Evolutionary conservation across 2,329 filamentous ascomycete species (phyloP).

Genomic region (Arthroderma sp.): DNA sequence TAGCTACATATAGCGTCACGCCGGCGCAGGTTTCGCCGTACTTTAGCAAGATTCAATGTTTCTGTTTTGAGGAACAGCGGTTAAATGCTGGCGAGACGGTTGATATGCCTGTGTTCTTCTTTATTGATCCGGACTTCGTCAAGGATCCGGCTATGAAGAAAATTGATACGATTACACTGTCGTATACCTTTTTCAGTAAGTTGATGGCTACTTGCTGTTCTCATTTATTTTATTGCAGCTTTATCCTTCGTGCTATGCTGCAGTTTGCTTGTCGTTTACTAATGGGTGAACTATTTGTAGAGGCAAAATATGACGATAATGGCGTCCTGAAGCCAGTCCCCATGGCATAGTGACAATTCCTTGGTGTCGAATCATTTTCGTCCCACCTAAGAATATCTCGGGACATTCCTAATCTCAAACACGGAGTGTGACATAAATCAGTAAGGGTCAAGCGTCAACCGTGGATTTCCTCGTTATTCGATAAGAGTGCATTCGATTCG

Average conservation of each 20-base stretch:
- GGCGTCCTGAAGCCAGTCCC: constrained; percentile 52
- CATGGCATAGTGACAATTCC: constrained; percentile 1
- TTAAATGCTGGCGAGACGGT: constrained; percentile 91
- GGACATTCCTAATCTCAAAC: no score
- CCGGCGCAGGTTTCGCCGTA: constrained; percentile 92
- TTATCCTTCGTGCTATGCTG: neutral
- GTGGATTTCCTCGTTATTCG: no score
- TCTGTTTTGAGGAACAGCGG: constrained; percentile 95
- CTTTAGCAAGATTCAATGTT: constrained; percentile 99
- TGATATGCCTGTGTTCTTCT: constrained; percentile 99
- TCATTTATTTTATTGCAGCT: neutral
- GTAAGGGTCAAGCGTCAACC: no score
- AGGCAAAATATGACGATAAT: constrained; percentile 74
- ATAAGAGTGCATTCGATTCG: no score
- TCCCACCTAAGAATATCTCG: no score
- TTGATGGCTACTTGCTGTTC: no score
- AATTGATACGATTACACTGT: constrained; percentile 88
- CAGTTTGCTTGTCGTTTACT: constrained; percentile 12
- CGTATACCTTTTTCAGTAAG: constrained; percentile 97
- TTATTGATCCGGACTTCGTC: constrained; percentile 89
- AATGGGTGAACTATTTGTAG: constrained; percentile 28
- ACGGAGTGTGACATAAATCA: no score
- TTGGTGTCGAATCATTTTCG: no score
- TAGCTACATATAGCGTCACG: constrained; percentile 94
- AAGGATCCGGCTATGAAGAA: constrained; percentile 86